Base-by-base conservation (phyloP, 768 basidiomycete species). In the Naganishia friedmannii region DNA sequence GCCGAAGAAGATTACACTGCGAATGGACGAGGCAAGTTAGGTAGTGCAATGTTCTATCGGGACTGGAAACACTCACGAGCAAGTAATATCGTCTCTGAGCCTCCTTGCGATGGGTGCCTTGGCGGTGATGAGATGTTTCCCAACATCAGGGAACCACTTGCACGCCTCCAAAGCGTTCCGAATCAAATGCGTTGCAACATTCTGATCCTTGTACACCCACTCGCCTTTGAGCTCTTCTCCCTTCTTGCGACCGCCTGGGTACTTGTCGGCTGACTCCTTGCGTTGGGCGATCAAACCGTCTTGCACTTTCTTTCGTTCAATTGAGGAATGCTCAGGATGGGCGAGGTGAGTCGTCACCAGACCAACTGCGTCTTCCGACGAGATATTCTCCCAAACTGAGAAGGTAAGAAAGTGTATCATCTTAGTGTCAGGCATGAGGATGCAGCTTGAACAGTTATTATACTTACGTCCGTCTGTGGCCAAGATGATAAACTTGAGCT, bases 111-210 rank as follows among this genome's bases (percentile, higher is more conserved):
- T 51, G 10, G 68, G 45, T 9, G 68, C 17, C 39, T 55, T 60
- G 58, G 78, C n/a, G 69, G 78, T 79, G 34, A 75, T 57, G 4
- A 51, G 53, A 68, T 75, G 70, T 60, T 78, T 74, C 2, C 68
- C 74, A 0, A 75, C 74, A 10, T 42, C 42, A 2, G 42, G 42
- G 15, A 10, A 13, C 9, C 9, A 42, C 15, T 42, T 42, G n/a
- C 70, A 76, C 32, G 34, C 34, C 15, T 28, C 32, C 19, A 80
- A 68, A 13, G 73, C 69, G 66, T 80, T 80, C 46, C 77, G 53
- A 53, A 80, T 80, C 74, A 80, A 65, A 66, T 80, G 79, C 3
- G 79, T 80, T 1, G 79, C 78, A 0, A 76, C 78, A 66, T 80
- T 80, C 26, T 54, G 55, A 67, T 80, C 79, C 55, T 76, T 74